Evolutionary conservation across 2,329 filamentous ascomycete genomes (phyloP), one percentile per base, ranked within the genome.

Genomic region (Cordyceps cicadae): DNA sequence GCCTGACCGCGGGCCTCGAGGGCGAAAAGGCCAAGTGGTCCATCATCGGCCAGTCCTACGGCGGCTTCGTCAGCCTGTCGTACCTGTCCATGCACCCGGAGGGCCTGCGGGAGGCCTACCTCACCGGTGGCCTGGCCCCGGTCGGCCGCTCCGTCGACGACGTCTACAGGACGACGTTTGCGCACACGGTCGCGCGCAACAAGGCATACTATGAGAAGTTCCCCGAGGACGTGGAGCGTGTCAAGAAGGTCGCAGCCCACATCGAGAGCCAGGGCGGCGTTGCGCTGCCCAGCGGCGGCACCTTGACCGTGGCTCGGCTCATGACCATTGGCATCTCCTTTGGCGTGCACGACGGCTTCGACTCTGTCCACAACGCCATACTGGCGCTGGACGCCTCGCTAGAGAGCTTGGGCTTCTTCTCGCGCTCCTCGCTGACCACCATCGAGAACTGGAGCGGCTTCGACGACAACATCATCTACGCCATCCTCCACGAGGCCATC

Each of bases 1-100:
- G 81, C 45, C 77, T 97, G 59, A 94, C 89, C 0, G 76, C 79
- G 5, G 84, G 86, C 56, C 89, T 86, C 67, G 85, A 88, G 0
- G 77, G 82, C 24, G 83, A 87, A 53, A 86, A 88, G 70, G 83
- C 86, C 71, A 86, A 87, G 70, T 97, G 92, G 93, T 88, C 86
- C 62, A 82, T 94, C 34, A 87, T 96, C 64, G 93, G 93, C 9
- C 93, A 97, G 75, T 92, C 88, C 17, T 97, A 96, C 72, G 93
- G 93, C 45, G 93, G 93, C 1, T 97, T 96, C 73, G 90, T 92
- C 69, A 82, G 81, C 53, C 79, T 91, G 39, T 93, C 88, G 8
- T 97, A 97, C 72, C 81, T 97, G 17, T 94, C 89, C 2, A 86
- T 89, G 70, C 87, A 84, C 66, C 90, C 90, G 0, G 82, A 91